Evolutionary conservation across 2,329 filamentous ascomycete species (phyloP).

Genomic region (Pseudogymnoascus sp.): DNA sequence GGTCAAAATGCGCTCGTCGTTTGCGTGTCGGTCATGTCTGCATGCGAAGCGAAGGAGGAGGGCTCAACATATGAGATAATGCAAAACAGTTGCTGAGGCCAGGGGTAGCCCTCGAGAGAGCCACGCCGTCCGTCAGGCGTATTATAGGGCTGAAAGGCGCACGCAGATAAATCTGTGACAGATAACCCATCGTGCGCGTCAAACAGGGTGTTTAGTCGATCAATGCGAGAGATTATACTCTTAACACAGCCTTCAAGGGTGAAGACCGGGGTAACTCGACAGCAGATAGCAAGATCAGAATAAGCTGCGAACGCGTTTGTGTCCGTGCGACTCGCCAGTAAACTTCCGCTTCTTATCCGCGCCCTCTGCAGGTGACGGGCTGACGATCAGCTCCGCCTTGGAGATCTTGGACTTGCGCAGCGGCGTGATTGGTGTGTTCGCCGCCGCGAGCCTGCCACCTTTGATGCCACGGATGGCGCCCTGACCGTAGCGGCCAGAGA

Average conservation of each 20-base stretch:
- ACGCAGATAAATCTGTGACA: slow-evolving; percentile 8
- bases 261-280: neutral
- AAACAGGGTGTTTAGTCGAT: slow-evolving; percentile 8
- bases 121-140: slow-evolving; percentile 23
- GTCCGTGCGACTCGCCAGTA: slow-evolving; percentile 17
- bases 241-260: neutral
- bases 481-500: slow-evolving; percentile 51
- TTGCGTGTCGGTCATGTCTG: neutral
- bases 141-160: slow-evolving; percentile 11
- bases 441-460: slow-evolving; percentile 56
- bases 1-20: neutral
- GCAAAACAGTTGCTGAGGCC: slow-evolving; percentile 16
- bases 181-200: slow-evolving; percentile 1
- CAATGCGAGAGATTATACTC: neutral
- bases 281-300: slow-evolving; percentile 12
- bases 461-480: slow-evolving; percentile 56
- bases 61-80: slow-evolving; percentile 1
- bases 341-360: slow-evolving; percentile 24
- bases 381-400: slow-evolving; percentile 13
- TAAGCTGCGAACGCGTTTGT: slow-evolving; percentile 25
- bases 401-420: slow-evolving; percentile 38
- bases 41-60: slow-evolving; percentile 2
- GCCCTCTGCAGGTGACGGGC: slow-evolving; percentile 19
- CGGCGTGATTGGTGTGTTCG: slow-evolving; percentile 60
- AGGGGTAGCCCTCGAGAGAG: slow-evolving; percentile 17